Conservation (phyloP, 495 filamentous ascomycete genomes). For the Aspergillus indologenus region DNA sequence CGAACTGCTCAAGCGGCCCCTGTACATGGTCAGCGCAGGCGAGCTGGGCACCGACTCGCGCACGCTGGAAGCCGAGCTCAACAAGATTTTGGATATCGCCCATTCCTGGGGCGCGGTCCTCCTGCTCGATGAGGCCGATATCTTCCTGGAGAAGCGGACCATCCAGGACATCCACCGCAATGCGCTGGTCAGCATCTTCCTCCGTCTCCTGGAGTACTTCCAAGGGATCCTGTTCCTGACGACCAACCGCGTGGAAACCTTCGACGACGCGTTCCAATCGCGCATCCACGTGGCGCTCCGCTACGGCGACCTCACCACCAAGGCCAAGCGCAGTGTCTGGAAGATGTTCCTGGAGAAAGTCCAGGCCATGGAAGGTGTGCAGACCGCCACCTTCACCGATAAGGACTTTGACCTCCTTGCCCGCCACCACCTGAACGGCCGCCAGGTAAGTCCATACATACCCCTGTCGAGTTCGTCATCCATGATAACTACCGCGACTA, state of each 20-base stretch:
- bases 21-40: conserved; percentile 82
- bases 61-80: conserved; percentile 74
- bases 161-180: conserved; percentile 72
- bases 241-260: conserved; percentile 74
- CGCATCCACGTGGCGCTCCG: conserved; percentile 73
- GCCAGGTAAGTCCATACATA: conserved; percentile 60
- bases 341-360: conserved; percentile 78
- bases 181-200: conserved; percentile 73
- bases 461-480: too few species aligned
- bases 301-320: conserved; percentile 71
- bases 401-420: conserved; percentile 66
- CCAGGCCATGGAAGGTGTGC: conserved; percentile 58
- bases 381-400: conserved; percentile 61
- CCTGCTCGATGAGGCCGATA: conserved; percentile 74
- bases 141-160: conserved; percentile 72
- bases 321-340: conserved; percentile 82
- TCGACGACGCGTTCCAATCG: conserved; percentile 65
- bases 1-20: conserved; percentile 74
- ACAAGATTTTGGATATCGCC: conserved; percentile 81
- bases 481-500: too few species aligned
- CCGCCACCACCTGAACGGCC: conserved; percentile 75
- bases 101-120: conserved; percentile 84
- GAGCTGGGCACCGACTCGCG: conserved; percentile 78
- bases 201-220: conserved; percentile 70
- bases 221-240: conserved; percentile 79